Base-by-base conservation (phyloP, 768 basidiomycete species). In the Rhodotorula kratochvilovae region DNA sequence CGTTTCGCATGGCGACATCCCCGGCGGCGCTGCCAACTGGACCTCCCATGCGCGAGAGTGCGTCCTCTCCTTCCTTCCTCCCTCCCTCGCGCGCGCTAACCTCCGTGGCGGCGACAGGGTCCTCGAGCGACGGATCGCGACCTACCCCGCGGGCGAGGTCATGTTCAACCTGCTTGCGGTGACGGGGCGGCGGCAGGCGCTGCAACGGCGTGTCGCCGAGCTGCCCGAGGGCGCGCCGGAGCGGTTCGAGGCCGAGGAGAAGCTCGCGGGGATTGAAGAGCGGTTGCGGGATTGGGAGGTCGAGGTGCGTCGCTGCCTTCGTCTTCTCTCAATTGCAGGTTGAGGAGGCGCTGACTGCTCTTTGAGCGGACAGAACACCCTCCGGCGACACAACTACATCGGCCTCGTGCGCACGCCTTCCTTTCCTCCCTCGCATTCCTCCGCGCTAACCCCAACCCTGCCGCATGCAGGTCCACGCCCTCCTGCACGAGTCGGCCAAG, bases 101-200 rank as follows among this genome's bases (percentile, higher is more conserved):
- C n/a, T 23, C 5, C 12, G 27, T 46, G 27, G 7, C 10, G 4
- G 19, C 27, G 31, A 0, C 56, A 70, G 68, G 11, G 89, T 89
- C 35, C 91, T 98, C 62, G 89, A 95, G 80, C 83, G 84, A 36
- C 86, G 95, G 72, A 99, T 99, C 82, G 86, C 85, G 31, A 94
- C 91, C 19, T 95, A 99, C 81, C 92, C 92, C 17, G 81, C 86
- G 29, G 92, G 90, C 74, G 88, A 93, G 71, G 92, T 96, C 82
- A 70, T 65, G 54, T 76, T 76, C 56, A 67, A 67, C 62, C 63
- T 74, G 46, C 86, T 96, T 46, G 92, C 91, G 12, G 82, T 99
- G 55, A 75, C 73, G 0, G 66, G 63, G 6, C 67, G 73, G 5
- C 63, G 64, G 1, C 51, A 64, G 7, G n/a, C n/a, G 35, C 88